Percentiles rank a stretch among this genome's conserved stretches.
phyloP scores from a whole-genome alignment of 257 asterid genomes.

The Solanum phureja region DNA sequence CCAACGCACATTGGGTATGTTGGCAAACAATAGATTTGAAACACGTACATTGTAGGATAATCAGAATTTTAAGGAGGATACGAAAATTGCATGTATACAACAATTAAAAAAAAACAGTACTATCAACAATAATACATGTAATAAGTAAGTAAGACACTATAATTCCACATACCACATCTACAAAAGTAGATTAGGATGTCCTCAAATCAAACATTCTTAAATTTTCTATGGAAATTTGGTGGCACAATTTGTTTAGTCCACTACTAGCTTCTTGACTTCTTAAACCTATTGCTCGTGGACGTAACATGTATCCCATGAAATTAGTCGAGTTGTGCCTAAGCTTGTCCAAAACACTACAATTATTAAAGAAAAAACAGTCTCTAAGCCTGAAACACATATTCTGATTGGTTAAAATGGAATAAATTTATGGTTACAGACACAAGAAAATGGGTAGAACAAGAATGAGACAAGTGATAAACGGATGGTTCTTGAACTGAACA shows the following conservation, averaged over 20 bases:
- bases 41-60: neutral
- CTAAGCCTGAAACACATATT: too few species aligned
- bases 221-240: neutral
- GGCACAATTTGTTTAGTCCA: neutral
- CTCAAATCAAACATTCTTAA: neutral
- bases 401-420: neutral
- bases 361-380: too few species aligned
- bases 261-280: neutral
- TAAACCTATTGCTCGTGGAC: too few species aligned
- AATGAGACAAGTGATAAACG: neutral
- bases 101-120: neutral
- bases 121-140: neutral
- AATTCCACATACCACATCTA: neutral
- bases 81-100: neutral
- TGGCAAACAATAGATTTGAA: too few species aligned
- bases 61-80: neutral
- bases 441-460: neutral
- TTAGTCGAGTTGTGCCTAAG: too few species aligned
- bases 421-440: neutral
- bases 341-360: too few species aligned
- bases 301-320: too few species aligned
- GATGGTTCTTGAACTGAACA: constrained; percentile 4
- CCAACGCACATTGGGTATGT: too few species aligned
- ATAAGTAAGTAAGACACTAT: neutral
- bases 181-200: neutral